Evolutionary conservation across 2,329 filamentous ascomycete species (phyloP), one percentile per base, ranked within the genome.

Genomic region (Colletotrichum lentis): DNA sequence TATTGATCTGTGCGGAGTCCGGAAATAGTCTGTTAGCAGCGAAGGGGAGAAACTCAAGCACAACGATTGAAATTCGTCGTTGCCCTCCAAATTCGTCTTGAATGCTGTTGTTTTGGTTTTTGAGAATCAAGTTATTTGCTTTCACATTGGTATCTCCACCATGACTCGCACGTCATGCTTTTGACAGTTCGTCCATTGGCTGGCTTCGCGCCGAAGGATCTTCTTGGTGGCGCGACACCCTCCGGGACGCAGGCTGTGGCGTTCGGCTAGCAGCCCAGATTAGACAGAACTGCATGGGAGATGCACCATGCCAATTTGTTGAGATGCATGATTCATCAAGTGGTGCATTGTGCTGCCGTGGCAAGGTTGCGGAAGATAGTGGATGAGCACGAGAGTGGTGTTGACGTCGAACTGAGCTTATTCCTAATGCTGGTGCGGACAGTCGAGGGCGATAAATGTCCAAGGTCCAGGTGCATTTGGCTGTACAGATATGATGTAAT

Each of bases 401-500:
- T 22, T 31, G 11, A n/a, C 22, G 59, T 35, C 8, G n/a, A 37
- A 18, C 14, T 67, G 52, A 63, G 44, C 58, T 16, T 63, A 53
- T 57, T 57, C 44, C 43, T 37, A 57, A 47, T 27, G 1, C 11
- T 2, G 6, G 39, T 22, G 31, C 35, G 35, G 39, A 24, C 12
- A 44, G 5, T 44, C 22, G 8, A 41, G 14, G 20, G 24, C 4
- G n/a, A 54, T 24, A n/a, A 41, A 18, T 16, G 27, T 10, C 50
- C 12, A 11, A 22, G 37, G 14, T 54, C 24, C 24, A 8, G n/a
- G n/a, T 7, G 8, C 18, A 22, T 22, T 3, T n/a, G 8, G 20
- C 3, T 46, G 27, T 5, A n/a, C n/a, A n/a, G n/a, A n/a, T n/a
- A 68, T 68, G 65, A 64, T 54, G 65, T 59, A 68, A 64, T 43